Conservation (phyloP, 148 eudicot species). For the Cornus suecica region DNA sequence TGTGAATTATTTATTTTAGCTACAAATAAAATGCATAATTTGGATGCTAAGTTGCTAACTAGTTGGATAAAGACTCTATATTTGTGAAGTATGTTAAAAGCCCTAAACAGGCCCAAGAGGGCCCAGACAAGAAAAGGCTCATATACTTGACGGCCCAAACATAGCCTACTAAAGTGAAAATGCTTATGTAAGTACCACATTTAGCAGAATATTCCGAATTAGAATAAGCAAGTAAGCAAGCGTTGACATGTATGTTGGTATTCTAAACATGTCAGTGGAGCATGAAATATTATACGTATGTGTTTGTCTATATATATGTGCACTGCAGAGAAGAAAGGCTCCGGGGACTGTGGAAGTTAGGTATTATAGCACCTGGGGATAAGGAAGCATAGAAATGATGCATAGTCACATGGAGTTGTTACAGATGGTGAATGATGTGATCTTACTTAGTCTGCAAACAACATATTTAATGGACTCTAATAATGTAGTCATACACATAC, state of each 20-base stretch:
- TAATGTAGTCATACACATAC: neutral
- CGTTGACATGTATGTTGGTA: neutral
- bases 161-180: neutral
- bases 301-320: neutral
- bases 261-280: neutral
- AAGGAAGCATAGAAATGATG: conserved; percentile 16
- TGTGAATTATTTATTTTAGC: no score
- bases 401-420: conserved; percentile 14
- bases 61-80: no score
- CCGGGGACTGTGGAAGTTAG: conserved; percentile 8
- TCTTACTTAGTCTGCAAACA: conserved; percentile 19
- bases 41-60: no score
- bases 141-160: neutral
- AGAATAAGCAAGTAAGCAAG: neutral
- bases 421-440: conserved; percentile 9
- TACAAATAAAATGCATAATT: no score
- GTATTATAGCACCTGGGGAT: conserved; percentile 4
- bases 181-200: neutral
- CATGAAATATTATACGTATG: neutral
- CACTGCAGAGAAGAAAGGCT: neutral
- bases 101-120: no score
- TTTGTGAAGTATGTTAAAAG: no score
- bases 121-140: no score
- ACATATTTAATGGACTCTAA: neutral
- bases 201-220: neutral